phyloP scores from a whole-genome alignment of 2,329 filamentous ascomycete genomes.

The Chrysosporium keratinophilum region DNA sequence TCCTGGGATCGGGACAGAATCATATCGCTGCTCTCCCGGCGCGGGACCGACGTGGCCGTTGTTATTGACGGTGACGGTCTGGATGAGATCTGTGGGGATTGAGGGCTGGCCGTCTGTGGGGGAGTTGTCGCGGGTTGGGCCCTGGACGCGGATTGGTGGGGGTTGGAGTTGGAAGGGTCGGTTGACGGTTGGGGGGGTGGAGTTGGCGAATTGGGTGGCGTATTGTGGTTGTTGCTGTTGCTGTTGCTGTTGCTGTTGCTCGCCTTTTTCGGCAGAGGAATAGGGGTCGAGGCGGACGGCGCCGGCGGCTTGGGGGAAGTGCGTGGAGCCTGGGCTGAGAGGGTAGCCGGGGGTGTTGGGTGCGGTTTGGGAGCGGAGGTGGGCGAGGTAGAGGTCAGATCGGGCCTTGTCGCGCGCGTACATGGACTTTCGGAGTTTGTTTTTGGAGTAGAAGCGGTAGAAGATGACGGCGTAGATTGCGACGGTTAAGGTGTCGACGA shows the following conservation, averaged over 20 bases:
- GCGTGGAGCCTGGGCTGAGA: constrained; percentile 49
- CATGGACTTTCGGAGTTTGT: constrained; percentile 93
- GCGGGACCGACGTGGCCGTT: constrained; percentile 59
- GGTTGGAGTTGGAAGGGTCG: constrained; percentile 73
- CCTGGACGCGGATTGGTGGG: constrained; percentile 66
- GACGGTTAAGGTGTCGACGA: constrained; percentile 85
- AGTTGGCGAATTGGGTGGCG: constrained; percentile 46
- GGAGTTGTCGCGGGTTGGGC: constrained; percentile 60
- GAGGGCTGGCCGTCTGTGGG: constrained; percentile 20
- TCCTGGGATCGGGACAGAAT: constrained; percentile 75
- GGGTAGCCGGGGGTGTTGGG: constrained; percentile 89
- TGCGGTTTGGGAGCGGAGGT: constrained; percentile 72
- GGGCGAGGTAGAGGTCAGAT: constrained; percentile 86
- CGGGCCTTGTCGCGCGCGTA: constrained; percentile 86
- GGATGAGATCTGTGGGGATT: constrained; percentile 24
- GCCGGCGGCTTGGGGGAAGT: constrained; percentile 27
- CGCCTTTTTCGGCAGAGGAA: constrained; percentile 41
- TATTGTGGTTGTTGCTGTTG: too few species aligned
- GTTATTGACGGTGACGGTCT: constrained; percentile 29
- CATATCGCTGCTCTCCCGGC: constrained; percentile 74
- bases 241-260: constrained; percentile 21
- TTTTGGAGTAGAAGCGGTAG: constrained; percentile 96
- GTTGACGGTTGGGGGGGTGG: constrained; percentile 51
- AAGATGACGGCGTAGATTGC: constrained; percentile 88
- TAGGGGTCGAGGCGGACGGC: constrained; percentile 34